Evolutionary conservation across 257 asterid genomes (phyloP).

Genomic region (Leptodermis oblonga): DNA sequence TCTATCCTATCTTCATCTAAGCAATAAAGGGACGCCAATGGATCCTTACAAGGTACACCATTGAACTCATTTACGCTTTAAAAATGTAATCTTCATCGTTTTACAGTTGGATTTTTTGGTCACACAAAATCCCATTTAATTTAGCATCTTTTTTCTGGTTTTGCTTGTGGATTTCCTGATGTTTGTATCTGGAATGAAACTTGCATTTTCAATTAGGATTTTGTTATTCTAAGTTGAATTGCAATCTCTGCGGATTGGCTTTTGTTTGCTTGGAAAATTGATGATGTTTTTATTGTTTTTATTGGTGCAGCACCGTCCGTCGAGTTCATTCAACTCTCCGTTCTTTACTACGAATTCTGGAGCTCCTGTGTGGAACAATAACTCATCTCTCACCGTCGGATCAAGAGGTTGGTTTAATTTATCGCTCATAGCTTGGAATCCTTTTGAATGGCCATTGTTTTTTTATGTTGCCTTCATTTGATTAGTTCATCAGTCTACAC

Average conservation of each 20-base stretch:
- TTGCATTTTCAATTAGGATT: background rate
- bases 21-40: slow-evolving; percentile 20
- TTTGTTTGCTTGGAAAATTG: background rate
- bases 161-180: background rate
- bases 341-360: slow-evolving; percentile 37
- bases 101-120: background rate
- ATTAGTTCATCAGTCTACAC: background rate
- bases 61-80: background rate
- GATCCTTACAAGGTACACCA: slow-evolving; percentile 36
- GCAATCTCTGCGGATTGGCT: background rate
- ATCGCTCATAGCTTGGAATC: background rate
- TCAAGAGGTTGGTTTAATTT: slow-evolving; percentile 26
- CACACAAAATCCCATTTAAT: background rate
- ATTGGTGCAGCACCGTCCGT: slow-evolving; percentile 34
- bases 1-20: background rate
- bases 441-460: background rate
- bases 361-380: slow-evolving; percentile 39
- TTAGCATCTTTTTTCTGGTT: background rate
- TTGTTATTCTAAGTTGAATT: background rate
- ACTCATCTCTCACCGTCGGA: slow-evolving; percentile 39
- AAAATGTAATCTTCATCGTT: background rate
- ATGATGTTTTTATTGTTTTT: background rate
- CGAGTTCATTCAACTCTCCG: slow-evolving; percentile 37
- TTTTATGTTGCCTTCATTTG: background rate
- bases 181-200: background rate